Evolutionary conservation across 345 rosid genomes (phyloP), one percentile per base, ranked within the genome.

Genomic region (Geranium brycei): DNA sequence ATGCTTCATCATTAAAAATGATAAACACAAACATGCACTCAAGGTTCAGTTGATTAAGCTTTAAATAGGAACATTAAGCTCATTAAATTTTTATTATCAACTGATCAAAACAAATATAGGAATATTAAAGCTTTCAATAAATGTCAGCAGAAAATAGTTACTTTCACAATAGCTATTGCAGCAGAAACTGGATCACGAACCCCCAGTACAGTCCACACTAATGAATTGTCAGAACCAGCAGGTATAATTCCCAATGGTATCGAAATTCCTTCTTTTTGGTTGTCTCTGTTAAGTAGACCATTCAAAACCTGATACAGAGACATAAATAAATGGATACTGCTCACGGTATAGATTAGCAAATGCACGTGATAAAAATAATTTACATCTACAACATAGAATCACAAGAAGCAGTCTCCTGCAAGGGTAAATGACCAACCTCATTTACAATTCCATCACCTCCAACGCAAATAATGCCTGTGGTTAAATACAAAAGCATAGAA

Each of bases 221-320:
- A 82, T 38, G 99, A 93, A 83, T 93, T 93, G 75, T 93, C 97
- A 32, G 99, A 93, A 62, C 99, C 99, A 67, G 97, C 99, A 51
- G 99, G 99, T 72, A 90, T 87, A 65, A 93, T 90, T 71, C 99
- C 99, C 78, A 93, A 82, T n/a, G 97, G 99, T 74, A 93, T 87
- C 63, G 97, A 88, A 73, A 93, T 87, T 68, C 99, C 97, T 81
- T 93, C 99, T 75, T 90, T 90, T 73, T 81, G 96, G 77, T 90
- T 93, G 67, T 81, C 87, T 77, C 99, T 83, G 64, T 72, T 63
- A 66, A 90, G 99, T 58, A 90, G 75, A 31, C 99, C 99, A 82
- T 93, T 90, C 63, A 93, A 79, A 78, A 90, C 99, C 97, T 93
- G 80, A 53, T 71, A 51, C 35, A 60, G 47, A 38, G 0, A 38